Conservation (phyloP, 768 basidiomycete species). For the Cystobasidium onofrii region DNA sequence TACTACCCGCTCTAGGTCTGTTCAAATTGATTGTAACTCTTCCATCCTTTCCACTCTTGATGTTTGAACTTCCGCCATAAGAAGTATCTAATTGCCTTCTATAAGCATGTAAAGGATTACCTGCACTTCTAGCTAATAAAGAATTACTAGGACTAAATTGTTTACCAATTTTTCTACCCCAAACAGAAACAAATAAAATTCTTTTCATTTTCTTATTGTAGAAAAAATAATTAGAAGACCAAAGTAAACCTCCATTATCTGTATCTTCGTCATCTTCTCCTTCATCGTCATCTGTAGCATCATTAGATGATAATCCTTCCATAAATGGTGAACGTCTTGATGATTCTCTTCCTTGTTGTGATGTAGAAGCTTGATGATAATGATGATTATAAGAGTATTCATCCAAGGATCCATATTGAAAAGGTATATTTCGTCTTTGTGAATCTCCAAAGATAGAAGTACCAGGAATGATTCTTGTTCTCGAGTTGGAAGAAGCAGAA, state of each 20-base stretch:
- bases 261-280: background rate
- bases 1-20: background rate
- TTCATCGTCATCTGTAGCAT: conserved; percentile 5
- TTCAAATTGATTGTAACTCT: background rate
- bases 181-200: conserved; percentile 81
- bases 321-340: background rate
- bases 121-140: background rate
- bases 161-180: conserved; percentile 58
- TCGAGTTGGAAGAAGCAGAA: background rate
- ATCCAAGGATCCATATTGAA: background rate
- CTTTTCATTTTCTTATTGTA: conserved; percentile 85
- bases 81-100: background rate
- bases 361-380: background rate
- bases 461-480: background rate
- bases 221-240: conserved; percentile 93
- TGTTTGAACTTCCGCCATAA: background rate
- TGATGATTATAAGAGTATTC: background rate
- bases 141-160: conserved; percentile 5
- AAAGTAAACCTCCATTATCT: conserved; percentile 63
- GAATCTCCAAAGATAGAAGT: background rate
- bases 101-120: conserved; percentile 2
- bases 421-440: background rate
- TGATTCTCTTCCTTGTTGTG: background rate
- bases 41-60: background rate
- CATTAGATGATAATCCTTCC: background rate